These are phyloP conservation scores for Cladosporium sp. DNA, from an alignment of 2,329 filamentous ascomycete genomes.

Conservation along the genomic window DNA sequence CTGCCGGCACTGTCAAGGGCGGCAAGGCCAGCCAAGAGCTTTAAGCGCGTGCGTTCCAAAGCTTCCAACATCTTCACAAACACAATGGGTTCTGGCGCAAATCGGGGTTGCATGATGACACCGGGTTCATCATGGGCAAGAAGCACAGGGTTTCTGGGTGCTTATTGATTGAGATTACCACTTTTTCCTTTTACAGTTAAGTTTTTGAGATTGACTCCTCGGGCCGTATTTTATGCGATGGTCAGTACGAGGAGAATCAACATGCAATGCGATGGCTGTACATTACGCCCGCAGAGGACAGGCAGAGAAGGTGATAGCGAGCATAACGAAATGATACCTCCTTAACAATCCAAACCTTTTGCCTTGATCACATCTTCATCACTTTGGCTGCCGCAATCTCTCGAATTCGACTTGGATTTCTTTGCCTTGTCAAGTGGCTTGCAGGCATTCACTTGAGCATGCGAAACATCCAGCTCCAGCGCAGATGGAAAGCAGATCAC, in stretches of 20 bases:
- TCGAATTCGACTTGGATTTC: background rate
- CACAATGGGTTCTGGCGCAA: slow-evolving; percentile 28
- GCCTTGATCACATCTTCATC: background rate
- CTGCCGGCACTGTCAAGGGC: slow-evolving; percentile 62
- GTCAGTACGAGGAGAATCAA: slow-evolving; percentile 10
- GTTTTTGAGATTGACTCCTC: slow-evolving; percentile 12
- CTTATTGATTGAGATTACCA: slow-evolving; percentile 13
- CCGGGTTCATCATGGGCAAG: slow-evolving; percentile 28
- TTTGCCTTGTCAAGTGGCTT: too few species aligned
- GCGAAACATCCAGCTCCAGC: too few species aligned
- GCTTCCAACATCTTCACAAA: slow-evolving; percentile 5
- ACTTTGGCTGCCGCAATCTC: background rate
- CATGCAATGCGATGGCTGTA: slow-evolving; percentile 8
- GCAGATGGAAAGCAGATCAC: too few species aligned
- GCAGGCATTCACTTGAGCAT: too few species aligned
- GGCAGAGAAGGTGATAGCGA: slow-evolving; percentile 11
- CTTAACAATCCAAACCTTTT: slow-evolving; percentile 11
- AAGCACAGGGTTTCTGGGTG: slow-evolving; percentile 13
- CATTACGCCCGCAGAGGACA: slow-evolving; percentile 12
- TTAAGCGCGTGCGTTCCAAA: slow-evolving; percentile 50
- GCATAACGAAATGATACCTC: slow-evolving; percentile 15
- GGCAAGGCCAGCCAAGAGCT: slow-evolving; percentile 94
- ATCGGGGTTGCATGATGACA: slow-evolving; percentile 31
- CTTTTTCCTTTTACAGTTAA: slow-evolving; percentile 8
- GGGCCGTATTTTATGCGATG: slow-evolving; percentile 12